Base-by-base conservation (phyloP, 169 alveolate genomes). In the Plasmodium ovale region DNA sequence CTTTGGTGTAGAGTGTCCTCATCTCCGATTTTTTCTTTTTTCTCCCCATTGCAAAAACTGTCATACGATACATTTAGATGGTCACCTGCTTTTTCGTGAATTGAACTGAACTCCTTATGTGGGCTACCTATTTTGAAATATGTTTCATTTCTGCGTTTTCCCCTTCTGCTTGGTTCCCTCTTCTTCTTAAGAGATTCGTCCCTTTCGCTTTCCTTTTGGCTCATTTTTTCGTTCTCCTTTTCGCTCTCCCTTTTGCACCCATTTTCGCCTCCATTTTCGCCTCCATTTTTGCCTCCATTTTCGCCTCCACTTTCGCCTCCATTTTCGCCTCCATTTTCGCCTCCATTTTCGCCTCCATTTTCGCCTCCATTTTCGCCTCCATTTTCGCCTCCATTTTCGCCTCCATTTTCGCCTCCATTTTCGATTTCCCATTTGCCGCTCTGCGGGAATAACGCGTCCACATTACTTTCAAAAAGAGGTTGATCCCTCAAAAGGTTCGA, bases 401-500 rank as follows among this genome's bases (percentile, higher is more conserved):
- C n/a, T n/a, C n/a, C n/a, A n/a, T n/a, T n/a, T n/a, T n/a, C n/a
- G n/a, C n/a, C n/a, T n/a, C n/a, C n/a, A n/a, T n/a, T n/a, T n/a
- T n/a, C n/a, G n/a, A n/a, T n/a, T n/a, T n/a, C n/a, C n/a, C n/a
- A n/a, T n/a, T n/a, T n/a, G n/a, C n/a, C n/a, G n/a, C n/a, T n/a
- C n/a, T n/a, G n/a, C n/a, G n/a, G n/a, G n/a, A n/a, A 42, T 12
- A 44, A 12, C 12, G 65, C 7, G 23, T 62, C 88, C 9, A 33
- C 21, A 23, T 62, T 62, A 19, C 62, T 51, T 21, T 77, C 88
- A 60, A 21, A 60, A 51, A 16, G 35, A 37, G 51, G 12, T 5
- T 29, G 33, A 25, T 44, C 23, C 27, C 44, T 77, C 10, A 29
- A 12, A 53, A 42, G 54, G 37, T 49, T 56, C 9, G 39, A 67